Percentiles rank a stretch among this genome's conserved stretches.
phyloP scores from a whole-genome alignment of 495 filamentous ascomycete species.

The Achaetomiella virescens region DNA sequence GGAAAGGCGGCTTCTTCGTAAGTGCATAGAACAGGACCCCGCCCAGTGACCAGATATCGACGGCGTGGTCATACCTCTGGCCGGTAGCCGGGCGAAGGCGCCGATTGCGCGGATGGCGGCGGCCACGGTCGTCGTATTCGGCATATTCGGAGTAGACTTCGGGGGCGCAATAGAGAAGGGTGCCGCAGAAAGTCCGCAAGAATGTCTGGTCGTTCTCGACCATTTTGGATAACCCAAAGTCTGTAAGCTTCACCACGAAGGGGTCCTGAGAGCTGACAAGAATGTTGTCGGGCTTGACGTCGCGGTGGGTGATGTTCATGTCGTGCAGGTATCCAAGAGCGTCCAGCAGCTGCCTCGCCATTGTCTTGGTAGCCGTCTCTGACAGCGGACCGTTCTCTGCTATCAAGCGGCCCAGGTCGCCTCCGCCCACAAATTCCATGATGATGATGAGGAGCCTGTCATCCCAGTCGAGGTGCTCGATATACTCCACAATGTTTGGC shows the following conservation, averaged over 20 bases:
- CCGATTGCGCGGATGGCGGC: constrained; percentile 37
- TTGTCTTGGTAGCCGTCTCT: constrained; percentile 61
- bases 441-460: constrained; percentile 78
- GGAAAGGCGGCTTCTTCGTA: constrained; percentile 69
- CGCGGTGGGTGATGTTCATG: constrained; percentile 85
- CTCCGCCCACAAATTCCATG: constrained; percentile 87
- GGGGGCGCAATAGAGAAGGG: constrained; percentile 89
- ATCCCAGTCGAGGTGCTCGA: constrained; percentile 73
- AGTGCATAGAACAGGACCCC: constrained; percentile 83
- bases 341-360: constrained; percentile 70
- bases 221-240: constrained; percentile 87
- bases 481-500: constrained; percentile 86
- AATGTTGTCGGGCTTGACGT: constrained; percentile 98
- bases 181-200: constrained; percentile 93
- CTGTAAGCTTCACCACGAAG: constrained; percentile 80
- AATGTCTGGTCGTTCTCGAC: constrained; percentile 82
- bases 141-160: constrained; percentile 87
- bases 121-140: constrained; percentile 46
- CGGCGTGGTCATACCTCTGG: constrained; percentile 73
- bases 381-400: constrained; percentile 50
- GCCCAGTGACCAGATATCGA: constrained; percentile 92
- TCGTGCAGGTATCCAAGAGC: constrained; percentile 83
- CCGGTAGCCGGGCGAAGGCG: constrained; percentile 30
- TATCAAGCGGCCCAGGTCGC: constrained; percentile 75
- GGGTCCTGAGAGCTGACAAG: constrained; percentile 68